Evolutionary conservation across 768 basidiomycete species (phyloP), one percentile per base, ranked within the genome.

Genomic region (Botryobasidium botryosum): DNA sequence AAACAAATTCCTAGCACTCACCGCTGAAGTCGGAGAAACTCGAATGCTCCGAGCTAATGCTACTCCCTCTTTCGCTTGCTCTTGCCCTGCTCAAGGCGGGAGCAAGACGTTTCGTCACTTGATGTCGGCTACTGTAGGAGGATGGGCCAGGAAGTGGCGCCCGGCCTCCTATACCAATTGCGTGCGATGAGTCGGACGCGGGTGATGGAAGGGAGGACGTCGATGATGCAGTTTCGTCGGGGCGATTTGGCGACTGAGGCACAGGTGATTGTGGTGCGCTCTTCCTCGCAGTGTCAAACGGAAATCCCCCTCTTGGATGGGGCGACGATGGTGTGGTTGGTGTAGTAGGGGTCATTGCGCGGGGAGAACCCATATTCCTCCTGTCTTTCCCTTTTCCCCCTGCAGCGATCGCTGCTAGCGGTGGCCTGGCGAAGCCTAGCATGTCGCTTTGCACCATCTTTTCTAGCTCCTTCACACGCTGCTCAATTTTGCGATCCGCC

Each of bases 21-120:
- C 85, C 84, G 53, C 85, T 88, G 35, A 87, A 55, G 55, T 88
- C 85, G 55, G 84, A 87, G 53, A 87, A 85, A 58, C 85, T 75
- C 5, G 83, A 85, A 0, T 82, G 72, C 35, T 77, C 74, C 20
- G 82, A 85, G 2, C 75, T 74, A 40, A 78, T 70, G 50, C 65
- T 73, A 52, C 79, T 79, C 35, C 68, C 68, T 44, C 71, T 67
- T 45, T 77, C 12, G 15, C 40, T 12, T 10, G 12, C 8, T 31
- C 10, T 8, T 17, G 17, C 31, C 10, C 31, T 33, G 10, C 31
- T 33, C 31, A 17, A 17, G 17, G 8, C 31, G 31, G 8, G 10
- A 33, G 31, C 31, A 33, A n/a, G n/a, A n/a, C n/a, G n/a, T n/a
- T n/a, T n/a, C n/a, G n/a, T n/a, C n/a, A n/a, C n/a, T n/a, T n/a